Base-by-base conservation (phyloP, 177 flowering plant genomes). In the Vitis hybrid region DNA sequence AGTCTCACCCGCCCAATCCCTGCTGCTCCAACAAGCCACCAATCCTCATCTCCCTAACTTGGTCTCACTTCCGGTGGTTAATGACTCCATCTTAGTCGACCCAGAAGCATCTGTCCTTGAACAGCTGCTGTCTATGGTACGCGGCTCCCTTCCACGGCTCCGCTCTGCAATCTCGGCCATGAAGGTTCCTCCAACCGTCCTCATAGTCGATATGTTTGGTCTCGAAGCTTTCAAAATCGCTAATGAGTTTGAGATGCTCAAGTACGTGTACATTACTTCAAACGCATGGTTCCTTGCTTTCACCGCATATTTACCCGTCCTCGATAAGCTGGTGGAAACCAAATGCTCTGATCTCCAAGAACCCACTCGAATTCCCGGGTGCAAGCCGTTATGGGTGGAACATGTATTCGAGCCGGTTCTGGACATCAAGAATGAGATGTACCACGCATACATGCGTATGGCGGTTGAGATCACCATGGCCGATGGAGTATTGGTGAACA, bases 401-500 rank as follows among this genome's bases (percentile, higher is more conserved):
- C 7, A 62, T 54, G 3, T 23, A 70, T 13, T 70, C 0, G 81
- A 74, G 0, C 40, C 72, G 7, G 45, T 67, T 45, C 3, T 11
- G 56, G 68, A 77, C 59, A 63, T 70, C 51, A 50, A 50, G 2
- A 49, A 67, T 23, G 71, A 26, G 3, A 17, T 14, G 4, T 75
- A 66, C 48, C 10, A 7, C 4, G 72, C 52, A 17, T 50, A 10
- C 26, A 0, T 59, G 11, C 62, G 57, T 0, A 4, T 49, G 6
- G 75, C 67, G 18, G 9, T 30, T 5, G 55, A 60, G 60, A 66
- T 71, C 1, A 17, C 67, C 1, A 21, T 6, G 58, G 71, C 68
- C 3, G 81, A 84, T 69, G 89, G 86, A 5, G 67, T 82, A 52
- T 67, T 84, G 56, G 12, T 78, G 51, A 86, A 84, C 67, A 74